Evolutionary conservation across 2,329 filamentous ascomycete species (phyloP).

Genomic region (Madurella fahalii): DNA sequence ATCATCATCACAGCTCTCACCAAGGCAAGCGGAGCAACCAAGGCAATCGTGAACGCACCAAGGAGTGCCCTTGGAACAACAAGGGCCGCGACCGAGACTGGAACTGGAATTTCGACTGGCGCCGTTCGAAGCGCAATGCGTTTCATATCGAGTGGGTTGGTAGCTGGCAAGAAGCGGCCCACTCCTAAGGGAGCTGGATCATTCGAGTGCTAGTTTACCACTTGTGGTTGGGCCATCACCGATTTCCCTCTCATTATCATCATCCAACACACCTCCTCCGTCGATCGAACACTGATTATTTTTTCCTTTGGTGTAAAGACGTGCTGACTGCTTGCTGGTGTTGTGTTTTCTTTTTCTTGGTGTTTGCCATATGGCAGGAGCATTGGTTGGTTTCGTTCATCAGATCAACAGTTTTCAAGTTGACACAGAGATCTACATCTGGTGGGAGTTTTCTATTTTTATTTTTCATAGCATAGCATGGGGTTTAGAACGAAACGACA

Average conservation of each 20-base stretch:
- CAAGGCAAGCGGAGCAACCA: conserved; percentile 35
- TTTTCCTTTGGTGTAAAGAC: conserved; percentile 25
- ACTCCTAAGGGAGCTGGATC: conserved; percentile 34
- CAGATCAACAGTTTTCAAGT: neutral
- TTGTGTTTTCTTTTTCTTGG: neutral
- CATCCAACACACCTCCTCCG: conserved; percentile 9
- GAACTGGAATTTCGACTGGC: conserved; percentile 49
- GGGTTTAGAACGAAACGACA: conserved; percentile 26
- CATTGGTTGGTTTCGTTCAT: neutral
- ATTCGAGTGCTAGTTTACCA: conserved; percentile 41
- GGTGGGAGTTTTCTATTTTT: neutral
- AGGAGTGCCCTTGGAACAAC: conserved; percentile 54
- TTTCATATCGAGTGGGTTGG: conserved; percentile 92
- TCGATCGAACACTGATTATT: conserved; percentile 15
- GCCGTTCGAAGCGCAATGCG: conserved; percentile 59
- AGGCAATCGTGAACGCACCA: conserved; percentile 44
- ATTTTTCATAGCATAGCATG: conserved; percentile 19
- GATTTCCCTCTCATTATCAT: conserved; percentile 24
- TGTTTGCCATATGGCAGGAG: conserved; percentile 1
- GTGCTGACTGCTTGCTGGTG: neutral
- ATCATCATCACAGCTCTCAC: conserved; percentile 22
- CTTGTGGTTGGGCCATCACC: conserved; percentile 56
- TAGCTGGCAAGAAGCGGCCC: conserved; percentile 66
- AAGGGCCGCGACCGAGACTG: conserved; percentile 52
- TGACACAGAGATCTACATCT: neutral